These are phyloP conservation scores for Picea sitchensis DNA, from an alignment of 75 land plant species.

Conservation along the genomic window DNA sequence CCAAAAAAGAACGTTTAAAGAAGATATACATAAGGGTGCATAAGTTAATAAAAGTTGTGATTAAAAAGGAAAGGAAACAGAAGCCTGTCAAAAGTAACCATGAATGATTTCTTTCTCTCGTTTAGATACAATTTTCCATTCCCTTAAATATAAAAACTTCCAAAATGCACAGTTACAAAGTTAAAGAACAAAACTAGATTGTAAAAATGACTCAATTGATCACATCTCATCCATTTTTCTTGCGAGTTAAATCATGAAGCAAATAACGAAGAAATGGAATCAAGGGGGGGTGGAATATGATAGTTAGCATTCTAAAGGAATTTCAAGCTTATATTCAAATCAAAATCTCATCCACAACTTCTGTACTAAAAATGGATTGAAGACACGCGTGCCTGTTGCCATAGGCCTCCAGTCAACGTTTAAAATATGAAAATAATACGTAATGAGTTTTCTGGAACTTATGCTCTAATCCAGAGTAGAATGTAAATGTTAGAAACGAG, in stretches of 20 bases:
- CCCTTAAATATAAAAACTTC: background rate
- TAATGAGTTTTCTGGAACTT: background rate
- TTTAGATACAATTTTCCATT: background rate
- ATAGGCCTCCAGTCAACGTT: background rate
- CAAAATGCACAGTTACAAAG: background rate
- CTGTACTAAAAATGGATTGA: background rate
- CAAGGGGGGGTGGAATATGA: background rate
- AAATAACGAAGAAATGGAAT: background rate
- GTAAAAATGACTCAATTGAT: background rate
- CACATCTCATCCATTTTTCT: background rate
- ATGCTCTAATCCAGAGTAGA: background rate
- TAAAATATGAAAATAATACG: background rate
- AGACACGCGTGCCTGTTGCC: background rate
- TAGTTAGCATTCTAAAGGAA: background rate
- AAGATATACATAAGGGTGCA: no score
- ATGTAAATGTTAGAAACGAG: background rate
- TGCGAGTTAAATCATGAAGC: background rate
- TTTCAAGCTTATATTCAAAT: background rate
- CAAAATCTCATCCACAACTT: background rate
- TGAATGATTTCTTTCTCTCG: no score
- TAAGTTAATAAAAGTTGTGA: no score
- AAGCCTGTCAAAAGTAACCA: no score
- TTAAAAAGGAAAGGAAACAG: no score
- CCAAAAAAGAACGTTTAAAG: no score
- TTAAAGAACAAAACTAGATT: background rate